Evolutionary conservation across 768 basidiomycete genomes (phyloP), one percentile per base, ranked within the genome.

Genomic region (Lactarius quietus): DNA sequence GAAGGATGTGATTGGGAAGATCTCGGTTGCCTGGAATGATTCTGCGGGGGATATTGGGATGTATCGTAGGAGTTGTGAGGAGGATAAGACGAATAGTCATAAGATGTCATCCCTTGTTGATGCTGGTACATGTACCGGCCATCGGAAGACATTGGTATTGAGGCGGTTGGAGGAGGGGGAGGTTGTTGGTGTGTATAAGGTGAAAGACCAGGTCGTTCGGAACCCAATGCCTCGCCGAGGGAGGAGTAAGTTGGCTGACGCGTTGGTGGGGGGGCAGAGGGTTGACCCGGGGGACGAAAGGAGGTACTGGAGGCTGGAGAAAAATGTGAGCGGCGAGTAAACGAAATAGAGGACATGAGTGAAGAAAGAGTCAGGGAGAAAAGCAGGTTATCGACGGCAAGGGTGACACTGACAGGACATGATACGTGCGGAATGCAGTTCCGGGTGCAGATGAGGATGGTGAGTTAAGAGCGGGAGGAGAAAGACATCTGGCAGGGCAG

Each of bases 71-170:
- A 65, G 66, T 72, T 64, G 48, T 72, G 36, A 51, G 76, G 36
- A 51, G 76, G 57, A 64, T 83, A 82, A 62, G 79, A 73, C 35
- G 80, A 56, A 72, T 85, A 86, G 68, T 82, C 83, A 72, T 88
- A 87, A 64, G 78, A 75, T 36, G 75, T 70, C 62, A 77, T 77
- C 41, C 76, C 73, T 38, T 78, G 78, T 23, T 81, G 77, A 64
- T 80, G 76, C 60, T 80, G 79, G 73, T 88, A 87, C 73, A 85
- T 77, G 71, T 85, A 85, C 64, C 82, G 79, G 59, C 80, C 77
- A 74, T 84, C 83, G 51, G 83, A 76, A 41, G 83, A 78, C 82
- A 82, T 82, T 69, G 71, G 68, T 55, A 66, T 29, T 43, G 66
- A 35, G 14, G 61, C 52, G 15, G 41, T 26, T 26, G 64, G 28